These are phyloP conservation scores for Komagataella populi DNA, from an alignment of 805 yeast genomes.

Conservation along the genomic window DNA sequence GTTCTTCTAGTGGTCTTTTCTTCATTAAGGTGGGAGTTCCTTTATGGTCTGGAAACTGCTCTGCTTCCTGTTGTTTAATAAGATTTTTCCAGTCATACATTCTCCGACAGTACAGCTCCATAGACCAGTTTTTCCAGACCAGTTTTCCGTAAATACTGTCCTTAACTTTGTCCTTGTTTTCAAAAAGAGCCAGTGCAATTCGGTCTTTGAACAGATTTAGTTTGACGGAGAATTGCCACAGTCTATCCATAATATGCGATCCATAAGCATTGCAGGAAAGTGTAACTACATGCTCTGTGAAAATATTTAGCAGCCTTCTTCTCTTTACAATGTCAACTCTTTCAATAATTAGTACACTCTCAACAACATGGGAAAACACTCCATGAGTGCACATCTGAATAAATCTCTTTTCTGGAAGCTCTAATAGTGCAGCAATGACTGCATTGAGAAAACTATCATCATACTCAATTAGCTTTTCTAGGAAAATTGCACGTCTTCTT, in stretches of 20 bases:
- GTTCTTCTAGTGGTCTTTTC: background rate
- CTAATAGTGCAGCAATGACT: slow-evolving; percentile 46
- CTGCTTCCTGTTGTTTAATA: slow-evolving; percentile 35
- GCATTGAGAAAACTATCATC: slow-evolving; percentile 46
- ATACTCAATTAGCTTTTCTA: slow-evolving; percentile 60
- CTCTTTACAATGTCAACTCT: slow-evolving; percentile 31
- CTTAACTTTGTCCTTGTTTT: slow-evolving; percentile 55
- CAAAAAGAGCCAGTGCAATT: slow-evolving; percentile 53
- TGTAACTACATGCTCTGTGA: slow-evolving; percentile 36
- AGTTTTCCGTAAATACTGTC: slow-evolving; percentile 76
- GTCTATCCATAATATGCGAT: slow-evolving; percentile 76
- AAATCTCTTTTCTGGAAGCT: slow-evolving; percentile 45
- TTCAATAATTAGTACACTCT: slow-evolving; percentile 39
- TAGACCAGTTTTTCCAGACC: slow-evolving; percentile 92
- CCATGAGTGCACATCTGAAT: slow-evolving; percentile 77
- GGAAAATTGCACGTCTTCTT: slow-evolving; percentile 61
- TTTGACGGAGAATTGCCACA: slow-evolving; percentile 69
- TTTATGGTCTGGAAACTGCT: background rate
- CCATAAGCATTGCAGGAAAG: slow-evolving; percentile 81
- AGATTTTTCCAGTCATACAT: slow-evolving; percentile 71
- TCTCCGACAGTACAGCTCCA: slow-evolving; percentile 67
- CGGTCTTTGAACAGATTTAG: slow-evolving; percentile 79
- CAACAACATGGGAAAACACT: slow-evolving; percentile 82
- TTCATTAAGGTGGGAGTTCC: background rate
- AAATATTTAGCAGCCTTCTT: slow-evolving; percentile 57